Percentiles rank a stretch among this genome's conserved stretches.
phyloP scores from a whole-genome alignment of 176 grass and related monocot genomes.

The Alloteropsis semialata region DNA sequence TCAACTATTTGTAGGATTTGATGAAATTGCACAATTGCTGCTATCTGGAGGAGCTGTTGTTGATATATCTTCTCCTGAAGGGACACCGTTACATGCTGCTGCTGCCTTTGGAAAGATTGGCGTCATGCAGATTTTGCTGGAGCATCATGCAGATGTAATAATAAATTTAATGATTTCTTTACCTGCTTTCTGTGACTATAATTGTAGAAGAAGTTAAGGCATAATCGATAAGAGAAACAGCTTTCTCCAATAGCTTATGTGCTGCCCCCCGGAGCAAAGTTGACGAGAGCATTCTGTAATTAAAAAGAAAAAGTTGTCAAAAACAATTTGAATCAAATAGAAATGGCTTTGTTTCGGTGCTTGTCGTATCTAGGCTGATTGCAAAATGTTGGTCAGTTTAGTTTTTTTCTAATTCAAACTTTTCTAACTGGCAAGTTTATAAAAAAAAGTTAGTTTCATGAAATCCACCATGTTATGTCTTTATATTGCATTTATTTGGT shows the following conservation, averaged over 20 bases:
- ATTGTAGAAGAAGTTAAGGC: neutral
- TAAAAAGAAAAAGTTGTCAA: too few relatives aligned
- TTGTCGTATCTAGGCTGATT: neutral
- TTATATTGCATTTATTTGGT: too few relatives aligned
- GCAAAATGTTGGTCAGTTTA: neutral
- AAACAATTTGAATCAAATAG: neutral
- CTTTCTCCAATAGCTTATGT: neutral
- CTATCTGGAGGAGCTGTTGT: constrained; percentile 32
- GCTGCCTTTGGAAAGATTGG: constrained; percentile 24
- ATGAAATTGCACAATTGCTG: constrained; percentile 28
- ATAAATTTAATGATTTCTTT: neutral
- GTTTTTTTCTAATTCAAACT: neutral
- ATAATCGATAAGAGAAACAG: neutral
- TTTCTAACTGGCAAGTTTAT: neutral
- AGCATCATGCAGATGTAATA: constrained; percentile 46
- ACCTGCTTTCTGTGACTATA: neutral
- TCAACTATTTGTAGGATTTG: constrained; percentile 25
- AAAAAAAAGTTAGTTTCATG: too few relatives aligned
- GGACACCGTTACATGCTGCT: constrained; percentile 37
- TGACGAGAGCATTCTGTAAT: neutral
- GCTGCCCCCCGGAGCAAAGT: neutral
- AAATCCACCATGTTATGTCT: too few relatives aligned
- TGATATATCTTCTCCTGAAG: constrained; percentile 22
- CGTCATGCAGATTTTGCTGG: constrained; percentile 39
- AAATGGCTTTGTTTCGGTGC: neutral